Conservation (phyloP, 192 early-diverging fungal genomes). For the Podila clonocystis region DNA sequence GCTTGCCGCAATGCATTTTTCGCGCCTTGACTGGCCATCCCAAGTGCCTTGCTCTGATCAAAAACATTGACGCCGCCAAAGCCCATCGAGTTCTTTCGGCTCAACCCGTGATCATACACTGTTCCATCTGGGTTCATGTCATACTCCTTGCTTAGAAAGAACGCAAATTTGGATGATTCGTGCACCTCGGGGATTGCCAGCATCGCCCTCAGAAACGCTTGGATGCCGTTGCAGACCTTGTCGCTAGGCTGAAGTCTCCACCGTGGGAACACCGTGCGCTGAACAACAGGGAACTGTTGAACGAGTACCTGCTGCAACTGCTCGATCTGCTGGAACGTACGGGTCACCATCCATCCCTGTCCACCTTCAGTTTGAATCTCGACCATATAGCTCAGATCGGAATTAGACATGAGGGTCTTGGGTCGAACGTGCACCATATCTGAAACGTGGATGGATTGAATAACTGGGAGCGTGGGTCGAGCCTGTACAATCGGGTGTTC, state of each 20-base stretch:
- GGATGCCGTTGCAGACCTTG: conserved; percentile 39
- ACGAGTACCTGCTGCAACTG: conserved; percentile 30
- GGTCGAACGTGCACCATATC: conserved; percentile 42
- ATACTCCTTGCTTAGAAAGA: conserved; percentile 45
- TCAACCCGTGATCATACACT: too few species aligned
- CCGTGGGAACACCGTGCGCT: conserved; percentile 30
- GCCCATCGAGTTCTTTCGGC: not conserved
- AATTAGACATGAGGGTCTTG: conserved; percentile 40
- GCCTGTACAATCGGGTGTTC: not conserved
- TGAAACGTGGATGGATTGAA: conserved; percentile 17
- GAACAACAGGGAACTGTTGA: conserved; percentile 37
- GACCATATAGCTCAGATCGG: conserved; percentile 40
- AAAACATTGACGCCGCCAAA: not conserved
- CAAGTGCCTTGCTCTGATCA: conserved; percentile 15
- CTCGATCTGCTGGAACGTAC: conserved; percentile 44
- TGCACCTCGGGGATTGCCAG: conserved; percentile 33
- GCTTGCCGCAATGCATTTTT: conserved; percentile 38
- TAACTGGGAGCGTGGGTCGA: not conserved
- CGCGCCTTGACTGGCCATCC: conserved; percentile 29
- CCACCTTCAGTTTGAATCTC: conserved; percentile 36
- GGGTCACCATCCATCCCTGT: conserved; percentile 45
- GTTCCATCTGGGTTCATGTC: conserved; percentile 15
- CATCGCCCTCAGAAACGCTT: conserved; percentile 32
- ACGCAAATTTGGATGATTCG: conserved; percentile 10
- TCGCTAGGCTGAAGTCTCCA: conserved; percentile 49